These are phyloP conservation scores for Crithidia sp. DNA, from an alignment of 208 protist genomes.

Conservation along the genomic window DNA sequence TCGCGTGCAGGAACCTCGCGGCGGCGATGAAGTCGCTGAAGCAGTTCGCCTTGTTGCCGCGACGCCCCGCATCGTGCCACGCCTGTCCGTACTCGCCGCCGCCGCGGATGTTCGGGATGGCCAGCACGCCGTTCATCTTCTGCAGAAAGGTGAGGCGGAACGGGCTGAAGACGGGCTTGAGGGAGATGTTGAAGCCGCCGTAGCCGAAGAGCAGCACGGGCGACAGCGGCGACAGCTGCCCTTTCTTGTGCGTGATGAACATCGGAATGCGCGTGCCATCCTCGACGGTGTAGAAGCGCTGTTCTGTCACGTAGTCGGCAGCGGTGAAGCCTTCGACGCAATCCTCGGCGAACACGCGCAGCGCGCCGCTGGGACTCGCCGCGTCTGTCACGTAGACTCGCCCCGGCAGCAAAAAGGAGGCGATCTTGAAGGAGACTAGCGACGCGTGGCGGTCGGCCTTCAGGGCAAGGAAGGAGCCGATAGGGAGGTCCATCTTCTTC, in stretches of 20 bases:
- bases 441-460: conserved; percentile 57
- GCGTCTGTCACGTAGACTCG: conserved; percentile 79
- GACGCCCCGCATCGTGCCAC: conserved; percentile 92
- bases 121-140: conserved; percentile 84
- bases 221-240: conserved; percentile 50
- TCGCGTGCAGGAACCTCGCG: conserved; percentile 69
- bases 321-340: conserved; percentile 59
- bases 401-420: conserved; percentile 89
- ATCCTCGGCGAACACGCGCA: conserved; percentile 74
- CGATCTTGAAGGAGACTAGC: conserved; percentile 89
- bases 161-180: conserved; percentile 85
- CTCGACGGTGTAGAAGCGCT: conserved; percentile 87
- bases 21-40: conserved; percentile 89
- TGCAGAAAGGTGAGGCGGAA: conserved; percentile 80
- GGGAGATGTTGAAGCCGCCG: conserved; percentile 94
- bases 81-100: conserved; percentile 94
- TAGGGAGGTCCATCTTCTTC: conserved; percentile 65
- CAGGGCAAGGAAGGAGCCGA: conserved; percentile 70
- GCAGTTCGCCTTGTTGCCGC: conserved; percentile 87
- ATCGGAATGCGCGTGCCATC: conserved; percentile 95
- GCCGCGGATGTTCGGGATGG: conserved; percentile 94
- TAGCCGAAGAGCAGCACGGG: conserved; percentile 94
- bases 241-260: conserved; percentile 92
- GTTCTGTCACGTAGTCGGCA: conserved; percentile 79
- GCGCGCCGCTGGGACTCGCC: conserved; percentile 54